Conservation (phyloP, 345 rosid genomes). For the Aethionema arabicum region DNA sequence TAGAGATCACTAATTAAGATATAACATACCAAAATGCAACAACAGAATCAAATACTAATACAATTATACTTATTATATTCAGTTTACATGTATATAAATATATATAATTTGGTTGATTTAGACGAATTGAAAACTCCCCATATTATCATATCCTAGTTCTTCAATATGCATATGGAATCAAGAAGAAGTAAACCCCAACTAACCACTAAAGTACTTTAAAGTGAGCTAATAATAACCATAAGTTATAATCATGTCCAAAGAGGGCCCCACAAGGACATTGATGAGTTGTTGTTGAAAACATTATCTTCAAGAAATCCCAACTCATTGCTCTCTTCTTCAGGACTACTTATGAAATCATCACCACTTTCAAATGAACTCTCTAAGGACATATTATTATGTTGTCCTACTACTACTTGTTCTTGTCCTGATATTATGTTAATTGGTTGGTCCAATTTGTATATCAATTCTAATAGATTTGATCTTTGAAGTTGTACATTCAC, state of each 20-base stretch:
- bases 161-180: slow-evolving; percentile 35
- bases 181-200: background rate
- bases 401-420: slow-evolving; percentile 23
- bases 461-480: slow-evolving; percentile 57
- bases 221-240: slow-evolving; percentile 36
- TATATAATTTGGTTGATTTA: slow-evolving; percentile 29
- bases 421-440: slow-evolving; percentile 33
- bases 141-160: slow-evolving; percentile 36
- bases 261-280: slow-evolving; percentile 52
- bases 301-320: slow-evolving; percentile 44
- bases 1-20: slow-evolving; percentile 21
- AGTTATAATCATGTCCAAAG: slow-evolving; percentile 58
- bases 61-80: background rate
- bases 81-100: slow-evolving; percentile 31
- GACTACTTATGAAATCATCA: slow-evolving; percentile 41
- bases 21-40: slow-evolving; percentile 7
- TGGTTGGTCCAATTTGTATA: slow-evolving; percentile 57
- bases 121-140: slow-evolving; percentile 8
- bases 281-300: slow-evolving; percentile 28
- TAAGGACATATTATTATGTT: slow-evolving; percentile 32
- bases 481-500: slow-evolving; percentile 69
- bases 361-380: slow-evolving; percentile 40
- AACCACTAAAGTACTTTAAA: slow-evolving; percentile 40
- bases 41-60: too few relatives aligned
- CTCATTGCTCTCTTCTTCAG: slow-evolving; percentile 41